phyloP scores from a whole-genome alignment of 768 basidiomycete species.

The Podaxis pistillaris region DNA sequence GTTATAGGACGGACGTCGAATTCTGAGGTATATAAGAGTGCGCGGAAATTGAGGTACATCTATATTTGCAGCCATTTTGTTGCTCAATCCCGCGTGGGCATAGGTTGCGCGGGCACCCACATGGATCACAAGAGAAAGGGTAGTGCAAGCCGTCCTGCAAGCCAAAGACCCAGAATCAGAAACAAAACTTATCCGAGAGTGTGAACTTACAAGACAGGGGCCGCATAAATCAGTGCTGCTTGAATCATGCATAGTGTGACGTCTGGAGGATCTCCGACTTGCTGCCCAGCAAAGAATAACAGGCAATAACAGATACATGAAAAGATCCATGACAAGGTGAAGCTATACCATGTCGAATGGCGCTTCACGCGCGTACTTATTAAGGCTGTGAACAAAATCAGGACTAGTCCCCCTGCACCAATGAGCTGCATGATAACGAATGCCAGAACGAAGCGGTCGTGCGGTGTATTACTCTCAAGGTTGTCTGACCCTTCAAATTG shows the following conservation, averaged over 20 bases:
- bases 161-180: neutral
- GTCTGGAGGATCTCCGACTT: conserved; percentile 22
- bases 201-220: conserved; percentile 26
- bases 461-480: neutral
- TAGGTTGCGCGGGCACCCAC: conserved; percentile 16
- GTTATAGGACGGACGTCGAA: conserved; percentile 18
- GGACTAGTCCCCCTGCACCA: conserved; percentile 22
- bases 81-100: neutral
- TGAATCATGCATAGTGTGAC: conserved; percentile 27
- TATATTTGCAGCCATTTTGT: conserved; percentile 1
- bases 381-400: conserved; percentile 27
- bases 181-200: neutral
- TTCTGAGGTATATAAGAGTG: conserved; percentile 19
- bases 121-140: conserved; percentile 28
- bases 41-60: conserved; percentile 28
- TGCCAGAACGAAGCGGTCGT: conserved; percentile 19
- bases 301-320: conserved; percentile 30
- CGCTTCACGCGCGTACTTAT: conserved; percentile 26
- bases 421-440: conserved; percentile 29
- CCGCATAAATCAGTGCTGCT: conserved; percentile 29
- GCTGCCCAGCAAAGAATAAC: conserved; percentile 30
- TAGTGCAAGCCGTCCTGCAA: conserved; percentile 26
- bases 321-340: conserved; percentile 29
- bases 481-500: neutral
- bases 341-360: conserved; percentile 33